Base-by-base conservation (phyloP, 352 stramenopile genomes). In the Phytophthora chlamydospora region DNA sequence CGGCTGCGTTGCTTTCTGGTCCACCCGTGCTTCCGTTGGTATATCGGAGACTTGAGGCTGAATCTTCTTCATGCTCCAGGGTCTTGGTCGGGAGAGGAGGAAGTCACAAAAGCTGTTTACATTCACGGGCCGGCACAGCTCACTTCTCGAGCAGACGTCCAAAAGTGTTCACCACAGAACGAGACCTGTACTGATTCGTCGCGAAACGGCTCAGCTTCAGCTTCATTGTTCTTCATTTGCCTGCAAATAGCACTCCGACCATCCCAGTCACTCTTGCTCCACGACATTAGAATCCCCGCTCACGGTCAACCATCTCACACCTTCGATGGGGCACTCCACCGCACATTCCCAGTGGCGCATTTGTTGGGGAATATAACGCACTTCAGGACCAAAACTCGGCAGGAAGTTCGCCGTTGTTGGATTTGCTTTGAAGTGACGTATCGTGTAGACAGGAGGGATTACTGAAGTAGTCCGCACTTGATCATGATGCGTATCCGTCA, bases 251-350 rank as follows among this genome's bases (percentile, higher is more conserved):
- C 24, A 17, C 29, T 43, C 19, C 13, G 17, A 32, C 13, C 60
- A 73, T 16, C 56, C 55, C 13, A 71, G 62, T 56, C 62, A 71
- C 3, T 36, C 41, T 58, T 71, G 49, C 40, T 67, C 62, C 19
- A 19, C 32, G 6, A 50, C 6, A 10, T n/a, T n/a, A n/a, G n/a
- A n/a, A n/a, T n/a, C n/a, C n/a, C n/a, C n/a, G n/a, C n/a, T n/a
- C n/a, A n/a, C n/a, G 56, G 19, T 61, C 47, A 7, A 62, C 11
- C 8, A 66, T 48, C 27, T 55, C 16, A 32, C 65, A 70, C 31
- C 60, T 47, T 21, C 59, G 59, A 38, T 50, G 70, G 6, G 40
- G 16, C 29, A 73, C 39, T 3, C 54, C 54, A 19, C 33, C 48
- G 14, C 65, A 73, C 17, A 60, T 47, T 27, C 69, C 53, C 19